Evolutionary conservation across 441 rosid genomes (phyloP).

Genomic region (Biscutella laevigata): DNA sequence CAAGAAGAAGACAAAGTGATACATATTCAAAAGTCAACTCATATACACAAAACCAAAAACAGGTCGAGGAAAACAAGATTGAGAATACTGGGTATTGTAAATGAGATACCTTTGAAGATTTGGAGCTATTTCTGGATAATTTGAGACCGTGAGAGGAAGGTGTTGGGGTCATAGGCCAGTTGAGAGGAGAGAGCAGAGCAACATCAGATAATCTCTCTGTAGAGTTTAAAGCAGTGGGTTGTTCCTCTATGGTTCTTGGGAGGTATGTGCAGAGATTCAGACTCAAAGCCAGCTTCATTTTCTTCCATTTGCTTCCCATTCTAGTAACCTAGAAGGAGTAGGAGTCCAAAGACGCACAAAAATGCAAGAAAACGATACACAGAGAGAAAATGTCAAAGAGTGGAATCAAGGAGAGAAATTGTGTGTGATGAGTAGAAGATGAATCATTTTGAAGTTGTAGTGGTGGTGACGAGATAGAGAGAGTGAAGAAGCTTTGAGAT

Average conservation of each 20-base stretch:
- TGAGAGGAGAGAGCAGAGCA: slow-evolving; percentile 71
- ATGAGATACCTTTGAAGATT: slow-evolving; percentile 78
- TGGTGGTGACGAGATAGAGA: slow-evolving; percentile 25
- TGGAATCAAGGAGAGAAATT: slow-evolving; percentile 30
- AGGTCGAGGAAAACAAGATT: slow-evolving; percentile 6
- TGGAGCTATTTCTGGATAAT: slow-evolving; percentile 58
- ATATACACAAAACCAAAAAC: background rate
- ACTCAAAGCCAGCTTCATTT: slow-evolving; percentile 79
- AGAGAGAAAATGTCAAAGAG: slow-evolving; percentile 21
- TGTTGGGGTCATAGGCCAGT: slow-evolving; percentile 63
- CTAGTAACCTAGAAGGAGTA: slow-evolving; percentile 15
- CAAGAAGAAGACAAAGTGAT: slow-evolving; percentile 21
- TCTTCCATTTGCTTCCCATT: slow-evolving; percentile 90
- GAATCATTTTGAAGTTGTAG: slow-evolving; percentile 28
- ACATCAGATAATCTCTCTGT: slow-evolving; percentile 66
- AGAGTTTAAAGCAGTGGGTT: slow-evolving; percentile 33
- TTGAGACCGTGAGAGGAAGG: slow-evolving; percentile 68
- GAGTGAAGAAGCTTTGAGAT: slow-evolving; percentile 27
- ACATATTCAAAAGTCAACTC: slow-evolving; percentile 27
- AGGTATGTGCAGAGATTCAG: slow-evolving; percentile 70
- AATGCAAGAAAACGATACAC: background rate
- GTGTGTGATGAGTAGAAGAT: too few relatives aligned
- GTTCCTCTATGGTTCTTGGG: slow-evolving; percentile 75
- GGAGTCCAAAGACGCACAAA: background rate
- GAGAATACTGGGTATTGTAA: slow-evolving; percentile 15